Conservation (phyloP, 352 stramenopile genomes). For the Phytophthora palmivora region DNA sequence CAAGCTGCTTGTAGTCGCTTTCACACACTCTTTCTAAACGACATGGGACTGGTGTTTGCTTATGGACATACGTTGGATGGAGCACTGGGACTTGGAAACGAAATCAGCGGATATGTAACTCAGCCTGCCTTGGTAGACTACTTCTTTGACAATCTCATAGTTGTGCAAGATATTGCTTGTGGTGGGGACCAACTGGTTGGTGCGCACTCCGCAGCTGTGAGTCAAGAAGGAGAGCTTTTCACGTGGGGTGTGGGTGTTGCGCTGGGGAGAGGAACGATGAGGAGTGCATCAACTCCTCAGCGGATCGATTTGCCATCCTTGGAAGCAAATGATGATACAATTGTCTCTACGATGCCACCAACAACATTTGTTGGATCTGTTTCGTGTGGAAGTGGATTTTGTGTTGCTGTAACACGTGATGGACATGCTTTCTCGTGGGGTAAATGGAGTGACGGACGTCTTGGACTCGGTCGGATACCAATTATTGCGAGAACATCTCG, state of each 20-base stretch:
- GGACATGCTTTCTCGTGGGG: constrained; percentile 85
- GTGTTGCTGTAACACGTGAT: constrained; percentile 56
- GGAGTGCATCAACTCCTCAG: constrained; percentile 48
- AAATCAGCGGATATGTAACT: constrained; percentile 28
- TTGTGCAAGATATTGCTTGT: constrained; percentile 51
- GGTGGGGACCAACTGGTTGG: constrained; percentile 64
- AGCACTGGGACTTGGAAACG: constrained; percentile 48
- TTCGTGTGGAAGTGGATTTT: constrained; percentile 83
- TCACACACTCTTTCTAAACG: constrained; percentile 70
- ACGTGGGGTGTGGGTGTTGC: constrained; percentile 80
- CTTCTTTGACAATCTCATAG: constrained; percentile 60
- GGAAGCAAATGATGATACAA: neutral
- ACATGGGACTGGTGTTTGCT: constrained; percentile 69
- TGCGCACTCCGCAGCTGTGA: constrained; percentile 75
- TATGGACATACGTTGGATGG: constrained; percentile 62
- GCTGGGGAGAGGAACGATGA: constrained; percentile 49
- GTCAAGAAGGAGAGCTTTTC: constrained; percentile 60
- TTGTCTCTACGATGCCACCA: neutral
- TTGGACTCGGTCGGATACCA: constrained; percentile 73
- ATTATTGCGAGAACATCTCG: constrained; percentile 52
- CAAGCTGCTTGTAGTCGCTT: constrained; percentile 65
- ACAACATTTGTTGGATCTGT: constrained; percentile 36
- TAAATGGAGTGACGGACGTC: constrained; percentile 74
- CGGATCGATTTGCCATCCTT: constrained; percentile 33
- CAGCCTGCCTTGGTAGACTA: constrained; percentile 52